These are phyloP conservation scores for Talaromyces rugulosus DNA, from an alignment of 2,329 filamentous ascomycete genomes.

Conservation along the genomic window DNA sequence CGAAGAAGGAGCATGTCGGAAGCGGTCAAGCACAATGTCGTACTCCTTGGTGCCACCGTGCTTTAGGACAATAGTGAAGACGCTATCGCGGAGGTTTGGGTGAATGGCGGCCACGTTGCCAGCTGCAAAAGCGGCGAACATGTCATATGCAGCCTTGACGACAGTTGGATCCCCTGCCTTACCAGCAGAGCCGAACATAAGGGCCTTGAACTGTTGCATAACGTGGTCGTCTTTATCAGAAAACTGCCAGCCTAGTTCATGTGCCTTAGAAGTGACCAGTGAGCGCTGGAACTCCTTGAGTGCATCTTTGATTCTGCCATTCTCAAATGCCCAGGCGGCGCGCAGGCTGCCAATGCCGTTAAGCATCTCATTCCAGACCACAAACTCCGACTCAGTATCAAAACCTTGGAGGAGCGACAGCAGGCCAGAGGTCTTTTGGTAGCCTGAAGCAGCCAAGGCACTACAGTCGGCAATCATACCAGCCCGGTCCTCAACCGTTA, in stretches of 20 bases:
- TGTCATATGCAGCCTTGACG: slow-evolving; percentile 72
- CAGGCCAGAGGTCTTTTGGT: slow-evolving; percentile 74
- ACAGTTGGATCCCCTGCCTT: slow-evolving; percentile 74
- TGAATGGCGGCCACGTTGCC: slow-evolving; percentile 68
- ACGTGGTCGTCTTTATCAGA: slow-evolving; percentile 81
- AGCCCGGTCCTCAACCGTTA: slow-evolving; percentile 86
- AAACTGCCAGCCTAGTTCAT: slow-evolving; percentile 85
- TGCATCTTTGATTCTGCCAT: slow-evolving; percentile 55
- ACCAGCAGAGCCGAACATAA: slow-evolving; percentile 83
- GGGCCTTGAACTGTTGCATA: slow-evolving; percentile 87
- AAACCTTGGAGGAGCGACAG: slow-evolving; percentile 81
- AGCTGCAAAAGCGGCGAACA: slow-evolving; percentile 57
- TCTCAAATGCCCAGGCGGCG: slow-evolving; percentile 80
- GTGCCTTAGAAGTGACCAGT: slow-evolving; percentile 73
- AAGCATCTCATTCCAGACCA: slow-evolving; percentile 85
- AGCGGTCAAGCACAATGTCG: background rate
- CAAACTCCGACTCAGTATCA: slow-evolving; percentile 71
- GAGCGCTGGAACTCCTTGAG: slow-evolving; percentile 74
- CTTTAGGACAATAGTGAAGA: slow-evolving; percentile 61
- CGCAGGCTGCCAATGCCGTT: slow-evolving; percentile 66
- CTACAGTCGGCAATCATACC: slow-evolving; percentile 84
- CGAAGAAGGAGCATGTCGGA: background rate
- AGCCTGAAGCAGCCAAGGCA: slow-evolving; percentile 81
- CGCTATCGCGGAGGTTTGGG: slow-evolving; percentile 72
- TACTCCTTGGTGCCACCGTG: background rate